These are phyloP conservation scores for Xylaria sp. DNA, from an alignment of 2,329 filamentous ascomycete species.

Conservation along the genomic window DNA sequence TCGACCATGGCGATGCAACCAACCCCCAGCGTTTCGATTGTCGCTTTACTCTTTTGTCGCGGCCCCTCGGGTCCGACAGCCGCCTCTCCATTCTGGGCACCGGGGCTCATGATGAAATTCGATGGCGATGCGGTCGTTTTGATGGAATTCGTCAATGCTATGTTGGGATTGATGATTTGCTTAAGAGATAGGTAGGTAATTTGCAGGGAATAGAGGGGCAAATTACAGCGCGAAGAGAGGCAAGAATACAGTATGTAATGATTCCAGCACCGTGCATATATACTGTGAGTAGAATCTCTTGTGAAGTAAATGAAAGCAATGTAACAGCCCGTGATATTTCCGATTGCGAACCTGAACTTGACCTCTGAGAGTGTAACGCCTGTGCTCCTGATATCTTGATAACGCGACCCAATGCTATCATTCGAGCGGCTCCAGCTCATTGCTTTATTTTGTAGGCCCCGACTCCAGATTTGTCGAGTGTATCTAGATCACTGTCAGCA, in stretches of 20 bases:
- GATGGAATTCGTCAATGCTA: conserved; percentile 50
- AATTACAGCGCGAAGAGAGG: conserved; percentile 7
- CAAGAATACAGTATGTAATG: conserved; percentile 5
- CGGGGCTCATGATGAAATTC: conserved; percentile 63
- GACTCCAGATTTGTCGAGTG: conserved; percentile 48
- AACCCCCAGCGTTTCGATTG: conserved; percentile 77
- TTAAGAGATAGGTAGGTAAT: not conserved
- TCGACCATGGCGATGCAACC: conserved; percentile 70
- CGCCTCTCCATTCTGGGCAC: conserved; percentile 61
- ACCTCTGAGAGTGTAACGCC: conserved; percentile 3
- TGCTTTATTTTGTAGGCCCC: conserved; percentile 26
- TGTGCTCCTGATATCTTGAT: conserved; percentile 5
- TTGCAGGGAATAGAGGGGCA: conserved; percentile 18
- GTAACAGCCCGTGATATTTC: not conserved
- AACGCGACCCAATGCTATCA: not conserved
- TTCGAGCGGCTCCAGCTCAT: not conserved
- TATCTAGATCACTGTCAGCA: conserved; percentile 46
- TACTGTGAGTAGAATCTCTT: not conserved
- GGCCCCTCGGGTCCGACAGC: conserved; percentile 67
- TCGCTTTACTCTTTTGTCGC: conserved; percentile 81
- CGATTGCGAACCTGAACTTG: not conserved
- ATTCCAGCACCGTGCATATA: not conserved
- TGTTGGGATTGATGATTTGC: not conserved
- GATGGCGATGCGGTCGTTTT: conserved; percentile 44
- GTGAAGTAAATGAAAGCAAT: too few relatives aligned